Percentiles rank a stretch among this genome's conserved stretches.
Conservation (phyloP, 768 basidiomycete genomes). For the Naganishia onofrii region DNA sequence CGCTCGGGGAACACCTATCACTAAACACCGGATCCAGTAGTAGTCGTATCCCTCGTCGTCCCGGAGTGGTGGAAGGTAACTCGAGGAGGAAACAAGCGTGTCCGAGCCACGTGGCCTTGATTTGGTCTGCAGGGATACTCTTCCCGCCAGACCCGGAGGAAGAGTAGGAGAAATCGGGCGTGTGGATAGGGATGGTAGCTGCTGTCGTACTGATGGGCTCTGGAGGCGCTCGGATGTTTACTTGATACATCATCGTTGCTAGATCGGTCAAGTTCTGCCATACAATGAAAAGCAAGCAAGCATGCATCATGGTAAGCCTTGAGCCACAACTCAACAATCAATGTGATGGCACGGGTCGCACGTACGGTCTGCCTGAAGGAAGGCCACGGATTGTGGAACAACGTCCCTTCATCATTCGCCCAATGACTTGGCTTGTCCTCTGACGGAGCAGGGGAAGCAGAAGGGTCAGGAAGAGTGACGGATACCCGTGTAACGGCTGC, state of each 20-base stretch:
- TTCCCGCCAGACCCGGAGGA: background rate
- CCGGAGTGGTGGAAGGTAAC: constrained; percentile 36
- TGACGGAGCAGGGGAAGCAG: background rate
- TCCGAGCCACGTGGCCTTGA: constrained; percentile 37
- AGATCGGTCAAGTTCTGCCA: constrained; percentile 11
- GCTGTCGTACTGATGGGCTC: background rate
- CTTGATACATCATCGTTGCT: constrained; percentile 24
- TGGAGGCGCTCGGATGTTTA: constrained; percentile 19
- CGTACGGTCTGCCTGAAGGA: constrained; percentile 35
- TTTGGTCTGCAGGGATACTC: background rate
- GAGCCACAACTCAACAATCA: no score
- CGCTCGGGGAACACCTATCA: constrained; percentile 46
- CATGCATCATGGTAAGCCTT: no score
- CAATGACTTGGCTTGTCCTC: constrained; percentile 36
- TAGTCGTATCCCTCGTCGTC: constrained; percentile 46
- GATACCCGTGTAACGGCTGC: background rate
- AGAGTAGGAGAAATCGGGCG: background rate
- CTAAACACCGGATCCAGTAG: constrained; percentile 52
- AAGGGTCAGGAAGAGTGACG: constrained; percentile 8
- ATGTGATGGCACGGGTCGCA: no score
- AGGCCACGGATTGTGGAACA: constrained; percentile 46
- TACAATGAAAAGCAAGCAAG: no score
- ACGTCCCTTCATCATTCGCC: constrained; percentile 39
- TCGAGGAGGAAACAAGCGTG: constrained; percentile 54
- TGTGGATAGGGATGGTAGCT: constrained; percentile 15